Evolutionary conservation across 768 basidiomycete genomes (phyloP), one percentile per base, ranked within the genome.

Genomic region (Tulasnella calospora): DNA sequence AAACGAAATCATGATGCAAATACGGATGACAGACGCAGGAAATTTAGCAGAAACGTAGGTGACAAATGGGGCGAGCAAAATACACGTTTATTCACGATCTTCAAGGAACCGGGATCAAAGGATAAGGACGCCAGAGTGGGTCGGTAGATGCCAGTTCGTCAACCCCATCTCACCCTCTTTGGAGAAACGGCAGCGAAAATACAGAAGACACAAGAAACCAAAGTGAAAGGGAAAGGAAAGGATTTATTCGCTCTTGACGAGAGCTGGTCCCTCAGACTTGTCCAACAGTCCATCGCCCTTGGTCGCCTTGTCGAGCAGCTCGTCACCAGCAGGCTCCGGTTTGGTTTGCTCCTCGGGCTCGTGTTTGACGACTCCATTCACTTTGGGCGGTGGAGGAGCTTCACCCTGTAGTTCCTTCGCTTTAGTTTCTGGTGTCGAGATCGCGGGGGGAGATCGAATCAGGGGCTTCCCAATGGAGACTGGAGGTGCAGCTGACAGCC

Each of bases 211-310:
- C 21, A n/a, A n/a, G 51, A 51, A 51, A 10, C 21, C 21, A 12
- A 51, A 46, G 46, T 51, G 8, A 21, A 47, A 47, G 15, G 23
- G 51, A 51, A 51, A 6, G 23, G 51, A 51, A 51, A 51, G 51
- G n/a, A 51, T 23, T 51, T 23, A 51, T 23, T 23, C 51, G 51
- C 51, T 51, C 51, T 51, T 51, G 51, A 51, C 81, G 8, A 86
- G 86, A 79, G 87, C 81, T 69, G 90, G 89, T 83, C 89, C 88
- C 85, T 92, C 91, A 82, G 89, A 91, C 78, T 85, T 84, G 82
- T 92, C 90, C 83, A 90, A 84, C 47, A 92, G 85, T n/a, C 90
- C 91, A 82, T 93, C 92, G 40, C 85, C 87, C 82, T 87, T 86
- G n/a, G 88, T 85, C 15, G 87, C 88, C 7, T 89, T 85, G 79